phyloP scores from a whole-genome alignment of 1,284 basidiomycete genomes.

The Rhodotorula sp. region DNA sequence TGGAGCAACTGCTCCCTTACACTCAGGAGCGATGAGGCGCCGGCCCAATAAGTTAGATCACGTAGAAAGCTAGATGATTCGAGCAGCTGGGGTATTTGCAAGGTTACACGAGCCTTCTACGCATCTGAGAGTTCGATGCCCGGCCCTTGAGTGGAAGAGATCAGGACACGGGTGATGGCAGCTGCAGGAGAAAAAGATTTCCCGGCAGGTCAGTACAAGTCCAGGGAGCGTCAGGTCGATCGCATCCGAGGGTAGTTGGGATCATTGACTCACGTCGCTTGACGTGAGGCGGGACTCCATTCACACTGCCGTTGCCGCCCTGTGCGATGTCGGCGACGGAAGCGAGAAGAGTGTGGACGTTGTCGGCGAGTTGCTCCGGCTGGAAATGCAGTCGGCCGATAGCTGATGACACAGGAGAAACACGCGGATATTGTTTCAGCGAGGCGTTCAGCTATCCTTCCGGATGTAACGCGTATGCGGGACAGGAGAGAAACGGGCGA shows the following conservation, averaged over 20 bases:
- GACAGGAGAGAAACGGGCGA: neutral
- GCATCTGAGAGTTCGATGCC: constrained; percentile 38
- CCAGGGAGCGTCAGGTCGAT: neutral
- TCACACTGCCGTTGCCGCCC: constrained; percentile 33
- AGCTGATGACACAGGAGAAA: neutral
- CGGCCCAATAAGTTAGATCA: neutral
- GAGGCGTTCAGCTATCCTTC: too few species aligned
- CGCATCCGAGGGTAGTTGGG: neutral
- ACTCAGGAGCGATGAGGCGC: neutral
- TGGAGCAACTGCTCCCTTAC: constrained; percentile 11
- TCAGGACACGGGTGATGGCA: constrained; percentile 35
- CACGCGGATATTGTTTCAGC: neutral
- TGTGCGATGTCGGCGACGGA: constrained; percentile 38
- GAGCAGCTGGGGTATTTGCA: neutral
- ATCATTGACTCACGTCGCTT: constrained; percentile 35
- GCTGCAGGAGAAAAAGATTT: constrained; percentile 11
- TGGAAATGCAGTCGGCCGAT: constrained; percentile 34
- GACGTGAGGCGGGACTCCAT: constrained; percentile 19
- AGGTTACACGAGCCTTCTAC: neutral
- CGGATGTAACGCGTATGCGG: neutral
- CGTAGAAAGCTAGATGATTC: neutral
- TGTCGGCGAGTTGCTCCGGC: constrained; percentile 35
- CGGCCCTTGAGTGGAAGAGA: constrained; percentile 39
- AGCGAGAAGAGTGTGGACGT: constrained; percentile 40
- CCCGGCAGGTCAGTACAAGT: neutral